Evolutionary conservation across 768 basidiomycete species (phyloP), one percentile per base, ranked within the genome.

Genomic region (Tephrocybe sp.): DNA sequence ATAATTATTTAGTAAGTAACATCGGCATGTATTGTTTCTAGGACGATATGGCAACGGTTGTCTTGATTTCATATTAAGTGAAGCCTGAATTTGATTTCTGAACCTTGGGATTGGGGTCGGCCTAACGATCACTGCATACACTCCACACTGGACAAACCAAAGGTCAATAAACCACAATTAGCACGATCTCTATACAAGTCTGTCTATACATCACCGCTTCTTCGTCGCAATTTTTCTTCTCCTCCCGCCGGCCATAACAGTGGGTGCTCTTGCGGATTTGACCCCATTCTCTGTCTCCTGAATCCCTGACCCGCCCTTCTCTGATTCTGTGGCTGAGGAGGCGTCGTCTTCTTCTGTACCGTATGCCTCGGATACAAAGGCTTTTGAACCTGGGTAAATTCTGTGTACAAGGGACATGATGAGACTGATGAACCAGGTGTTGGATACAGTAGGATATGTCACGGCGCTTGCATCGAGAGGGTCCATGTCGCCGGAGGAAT

Each of bases 341-440:
- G 68, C 68, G 40, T 76, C 75, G 27, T 60, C 64, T 15, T 70
- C 72, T 8, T 63, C 62, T 31, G 50, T 50, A 7, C 53, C 60
- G 6, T 49, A 26, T 19, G 61, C 60, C 13, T 68, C 60, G 9
- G 52, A 52, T 3, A 49, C 16, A 12, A 51, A 44, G 3, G 53
- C 50, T 37, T 55, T 64, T 3, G 55, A 36, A n/a, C 57, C 58
- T 36, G 62, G 66, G 16, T 63, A 52, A 27, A 63, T 50, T 46
- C 67, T 70, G 35, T 47, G 24, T 47, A 64, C 55, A 22, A 74
- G 57, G 5, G 60, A 68, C 48, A 58, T 66, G 51, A 78, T 53
- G 21, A 88, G 64, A 12, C 72, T 60, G 51, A 84, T 58, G 59
- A 87, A 84, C 91, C 91, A 94, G 3, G 90, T 92, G 44, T 76